These are phyloP conservation scores for Didymella arachidicola DNA, from an alignment of 2,329 filamentous ascomycete genomes.

Conservation along the genomic window DNA sequence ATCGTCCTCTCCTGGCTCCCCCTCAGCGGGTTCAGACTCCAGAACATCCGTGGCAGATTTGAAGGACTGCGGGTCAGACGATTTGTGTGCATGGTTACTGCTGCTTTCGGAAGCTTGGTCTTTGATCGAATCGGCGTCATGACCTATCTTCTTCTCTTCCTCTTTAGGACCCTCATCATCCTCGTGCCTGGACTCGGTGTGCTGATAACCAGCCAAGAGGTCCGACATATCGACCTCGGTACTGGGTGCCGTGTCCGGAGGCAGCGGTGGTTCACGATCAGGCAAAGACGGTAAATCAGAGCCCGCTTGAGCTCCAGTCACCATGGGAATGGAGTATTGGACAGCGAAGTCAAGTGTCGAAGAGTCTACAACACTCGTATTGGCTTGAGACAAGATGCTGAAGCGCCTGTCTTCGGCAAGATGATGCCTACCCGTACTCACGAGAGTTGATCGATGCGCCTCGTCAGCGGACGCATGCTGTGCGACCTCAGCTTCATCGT, in stretches of 20 bases:
- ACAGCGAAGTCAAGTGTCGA: constrained; percentile 45
- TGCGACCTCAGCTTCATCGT: constrained; percentile 1
- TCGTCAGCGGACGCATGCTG: not conserved
- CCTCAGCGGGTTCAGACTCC: constrained; percentile 18
- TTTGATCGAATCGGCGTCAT: not conserved
- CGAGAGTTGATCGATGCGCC: not conserved
- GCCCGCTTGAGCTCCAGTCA: constrained; percentile 22
- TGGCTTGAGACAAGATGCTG: constrained; percentile 39
- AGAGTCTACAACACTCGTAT: constrained; percentile 39
- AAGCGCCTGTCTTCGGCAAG: constrained; percentile 22
- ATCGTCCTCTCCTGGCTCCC: constrained; percentile 2
- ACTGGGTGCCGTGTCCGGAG: constrained; percentile 24
- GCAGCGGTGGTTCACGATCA: constrained; percentile 13
- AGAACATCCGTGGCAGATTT: constrained; percentile 41
- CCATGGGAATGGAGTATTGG: constrained; percentile 41
- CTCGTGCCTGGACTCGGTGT: constrained; percentile 36
- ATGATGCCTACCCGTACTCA: not conserved
- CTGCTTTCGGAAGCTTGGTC: constrained; percentile 18
- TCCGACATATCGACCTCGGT: constrained; percentile 47
- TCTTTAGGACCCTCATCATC: constrained; percentile 14
- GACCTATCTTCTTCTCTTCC: constrained; percentile 26
- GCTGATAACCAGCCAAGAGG: constrained; percentile 43
- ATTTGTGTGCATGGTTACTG: constrained; percentile 38
- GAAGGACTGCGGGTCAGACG: constrained; percentile 46
- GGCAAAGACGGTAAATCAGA: constrained; percentile 15